Base-by-base conservation (phyloP, 257 asterid genomes). In the Ilex aquifolium region DNA sequence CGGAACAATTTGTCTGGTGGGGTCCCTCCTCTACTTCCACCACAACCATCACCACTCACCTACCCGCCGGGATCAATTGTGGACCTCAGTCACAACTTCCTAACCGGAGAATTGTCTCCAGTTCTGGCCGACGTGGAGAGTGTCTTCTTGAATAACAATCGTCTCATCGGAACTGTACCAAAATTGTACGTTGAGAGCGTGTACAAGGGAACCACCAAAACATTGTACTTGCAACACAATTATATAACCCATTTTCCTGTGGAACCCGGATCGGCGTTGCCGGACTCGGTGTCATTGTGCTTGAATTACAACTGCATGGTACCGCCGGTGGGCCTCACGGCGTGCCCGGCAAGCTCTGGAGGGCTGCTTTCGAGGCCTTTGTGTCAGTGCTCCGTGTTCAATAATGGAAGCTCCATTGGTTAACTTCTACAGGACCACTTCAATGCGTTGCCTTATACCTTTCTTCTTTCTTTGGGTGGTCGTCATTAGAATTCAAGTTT, bases 1-100 rank as follows among this genome's bases (percentile, higher is more conserved):
- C 88, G 96, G 93, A 88, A 88, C 84, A 84, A 88, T 76, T 77
- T 88, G 3, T 73, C 96, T 0, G 96, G 96, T 5, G 68, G 72
- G 59, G 70, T 88, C 81, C 90, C 92, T 21, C 59, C 71, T 31
- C 71, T 74, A 8, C 74, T 80, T 2, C 13, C 44, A 2, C 7
- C 31, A 6, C 11, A 62, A 1, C 11, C 59, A 11, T 8, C 57
- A 14, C 3, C 44, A 48, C 58, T 70, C 65, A 56, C 42, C 0
- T 46, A 65, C 36, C 70, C 67, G 4, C 61, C 16, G 40, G 87
- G 87, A 11, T 79, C 96, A 72, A 71, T 70, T 0, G 76, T 86
- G 6, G 96, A 88, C 65, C 75, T 88, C 30, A 88, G 96, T 67
- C 96, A 88, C 78, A 88, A 88, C 63, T 65, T 56, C 42, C 67